These are phyloP conservation scores for Sclerotinia sclerotiorum DNA, from an alignment of 2,329 filamentous ascomycete genomes.

Conservation along the genomic window DNA sequence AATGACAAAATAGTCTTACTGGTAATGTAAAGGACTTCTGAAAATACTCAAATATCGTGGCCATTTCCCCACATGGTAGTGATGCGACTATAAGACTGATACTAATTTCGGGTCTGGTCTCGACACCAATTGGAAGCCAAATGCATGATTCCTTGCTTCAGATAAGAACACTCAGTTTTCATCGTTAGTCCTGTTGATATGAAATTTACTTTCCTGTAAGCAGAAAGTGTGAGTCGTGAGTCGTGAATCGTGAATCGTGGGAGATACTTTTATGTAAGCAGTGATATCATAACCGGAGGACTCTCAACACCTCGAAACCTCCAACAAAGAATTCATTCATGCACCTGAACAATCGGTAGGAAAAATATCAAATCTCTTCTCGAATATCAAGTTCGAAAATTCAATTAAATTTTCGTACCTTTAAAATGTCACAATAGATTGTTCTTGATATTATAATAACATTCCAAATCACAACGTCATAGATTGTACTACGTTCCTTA, in stretches of 20 bases:
- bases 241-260: neutral
- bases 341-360: neutral
- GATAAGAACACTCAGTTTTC: neutral
- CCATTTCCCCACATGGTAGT: neutral
- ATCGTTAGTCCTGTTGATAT: neutral
- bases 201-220: neutral
- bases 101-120: neutral
- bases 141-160: neutral
- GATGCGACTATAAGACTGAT: neutral
- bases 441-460: neutral
- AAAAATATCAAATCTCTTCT: neutral
- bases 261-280: neutral
- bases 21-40: neutral
- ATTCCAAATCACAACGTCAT: constrained; percentile 14
- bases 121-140: no score
- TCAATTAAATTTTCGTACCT: neutral
- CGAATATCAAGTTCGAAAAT: neutral
- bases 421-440: neutral
- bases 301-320: neutral
- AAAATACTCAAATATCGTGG: neutral
- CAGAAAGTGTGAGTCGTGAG: neutral
- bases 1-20: neutral
- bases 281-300: neutral
- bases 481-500: neutral
- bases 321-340: neutral